Evolutionary conservation across 345 rosid species (phyloP), one percentile per base, ranked within the genome.

Genomic region (Xanthoceras sorbifolium): DNA sequence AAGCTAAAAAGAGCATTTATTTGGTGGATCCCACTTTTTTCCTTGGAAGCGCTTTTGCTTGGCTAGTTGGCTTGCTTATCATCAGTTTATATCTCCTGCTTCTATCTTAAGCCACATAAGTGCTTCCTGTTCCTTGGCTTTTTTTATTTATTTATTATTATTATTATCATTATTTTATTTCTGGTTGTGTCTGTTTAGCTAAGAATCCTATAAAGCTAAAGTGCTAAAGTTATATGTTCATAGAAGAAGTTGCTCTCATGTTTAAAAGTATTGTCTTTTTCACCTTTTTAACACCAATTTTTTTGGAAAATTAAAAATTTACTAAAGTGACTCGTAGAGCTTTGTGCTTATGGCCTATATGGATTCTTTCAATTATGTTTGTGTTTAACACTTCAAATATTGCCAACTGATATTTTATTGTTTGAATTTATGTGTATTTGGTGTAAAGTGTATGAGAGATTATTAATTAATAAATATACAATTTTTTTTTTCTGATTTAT

Each of bases 201-300:
- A n/a, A 52, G 73, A 81, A 81, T 77, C 78, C 26, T 15, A 78
- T 28, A 63, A 62, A 77, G 84, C 29, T 50, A 57, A 75, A n/a
- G 22, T 48, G 18, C 28, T 64, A 62, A 66, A 34, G 36, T 20
- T 55, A 3, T 20, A 3, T 15, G 54, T 17, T 22, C 62, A 20
- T 22, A 28, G 62, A 23, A 23, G 15, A 72, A 77, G 17, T n/a
- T 62, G 31, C 36, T 28, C 46, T 5, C 50, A 57, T 32, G 38
- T 6, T 28, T 26, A 15, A 31, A 63, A n/a, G 72, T 69, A 17
- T 38, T 63, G 67, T 36, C 63, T 17, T 71, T 62, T 25, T 32
- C 38, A 14, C 55, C 63, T 71, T 64, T 38, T 40, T 38, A 3
- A 60, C 36, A 10, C 48, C 76, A 20, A 17, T 38, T 0, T 3